Evolutionary conservation across 305 asterid genomes (phyloP), one percentile per base, ranked within the genome.

Genomic region (Vinca major): DNA sequence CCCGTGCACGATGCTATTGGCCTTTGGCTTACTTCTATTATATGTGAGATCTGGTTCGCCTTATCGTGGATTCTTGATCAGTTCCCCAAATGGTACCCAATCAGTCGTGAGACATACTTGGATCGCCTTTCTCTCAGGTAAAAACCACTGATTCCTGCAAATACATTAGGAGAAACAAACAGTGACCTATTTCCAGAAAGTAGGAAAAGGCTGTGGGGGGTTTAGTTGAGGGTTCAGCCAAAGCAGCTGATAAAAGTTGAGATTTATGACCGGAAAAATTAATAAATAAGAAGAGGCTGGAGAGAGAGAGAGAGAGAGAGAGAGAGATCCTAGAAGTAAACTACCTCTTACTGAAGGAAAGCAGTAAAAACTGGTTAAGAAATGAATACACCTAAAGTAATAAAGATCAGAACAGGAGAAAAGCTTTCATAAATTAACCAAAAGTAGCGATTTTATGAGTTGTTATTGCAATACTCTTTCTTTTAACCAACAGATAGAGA

Each of bases 31-130:
- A 91, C 99, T 75, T 93, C 99, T 19, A 86, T 93, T 62, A 75
- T 91, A 68, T 93, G 99, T 75, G 97, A 93, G 78, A 90, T 93
- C 77, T 93, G 97, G 99, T 93, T 93, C 69, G 97, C 99, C 73
- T 65, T 87, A 77, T 93, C 99, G 8, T 93, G 97, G 99, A 90
- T 93, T 75, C 96, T 93, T 16, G 99, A 93, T 86, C 99, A 93
- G 89, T 90, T 93, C 81, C 99, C 99, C 37, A 93, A 93, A 71
- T 93, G 99, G 99, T 89, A 77, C 79, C 99, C 97, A 63, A 89
- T 93, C 62, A 91, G 86, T 60, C 90, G 97, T 8, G 96, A 93
- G 86, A 93, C 99, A 58, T 93, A 91, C 74, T 95, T 91, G 2
- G 99, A 93, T 73, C 96, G 97, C 77, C 99, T 91, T 71, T 91